These are phyloP conservation scores for Coemansia sp. DNA, from an alignment of 192 early-diverging fungal species.

Conservation along the genomic window DNA sequence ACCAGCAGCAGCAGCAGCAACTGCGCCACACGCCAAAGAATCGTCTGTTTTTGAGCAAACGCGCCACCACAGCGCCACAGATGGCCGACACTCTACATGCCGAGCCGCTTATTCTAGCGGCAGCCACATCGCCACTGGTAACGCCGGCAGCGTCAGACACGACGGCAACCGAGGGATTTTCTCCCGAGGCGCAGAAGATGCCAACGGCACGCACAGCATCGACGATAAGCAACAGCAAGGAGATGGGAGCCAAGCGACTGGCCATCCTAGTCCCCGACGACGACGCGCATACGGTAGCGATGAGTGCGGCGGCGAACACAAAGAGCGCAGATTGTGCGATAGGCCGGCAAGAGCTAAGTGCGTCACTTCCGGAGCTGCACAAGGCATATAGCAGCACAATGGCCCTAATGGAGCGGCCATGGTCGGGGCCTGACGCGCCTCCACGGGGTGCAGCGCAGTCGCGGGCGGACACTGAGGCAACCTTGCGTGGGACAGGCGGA, in stretches of 20 bases:
- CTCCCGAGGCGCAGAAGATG: neutral
- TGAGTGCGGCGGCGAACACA: neutral
- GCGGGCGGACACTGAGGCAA: neutral
- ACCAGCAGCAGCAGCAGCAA: neutral
- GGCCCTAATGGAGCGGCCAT: neutral
- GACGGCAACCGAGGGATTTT: neutral
- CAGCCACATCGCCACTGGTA: neutral
- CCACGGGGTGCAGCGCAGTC: neutral
- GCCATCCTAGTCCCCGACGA: conserved; percentile 1
- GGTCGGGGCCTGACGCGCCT: neutral
- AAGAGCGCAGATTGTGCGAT: neutral
- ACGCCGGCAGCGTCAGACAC: neutral
- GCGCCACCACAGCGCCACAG: conserved; percentile 3
- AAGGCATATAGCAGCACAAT: neutral
- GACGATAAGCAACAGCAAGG: conserved; percentile 1
- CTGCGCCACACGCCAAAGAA: neutral
- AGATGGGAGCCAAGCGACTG: neutral
- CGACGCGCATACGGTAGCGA: neutral
- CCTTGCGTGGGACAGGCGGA: neutral
- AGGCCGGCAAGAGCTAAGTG: neutral
- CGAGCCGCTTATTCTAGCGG: neutral
- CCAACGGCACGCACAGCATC: neutral
- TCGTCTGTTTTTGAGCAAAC: neutral
- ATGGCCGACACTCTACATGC: neutral
- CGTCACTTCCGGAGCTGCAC: neutral